Base-by-base conservation (phyloP, 2,329 filamentous ascomycete genomes). In the Neobulgaria alba region DNA sequence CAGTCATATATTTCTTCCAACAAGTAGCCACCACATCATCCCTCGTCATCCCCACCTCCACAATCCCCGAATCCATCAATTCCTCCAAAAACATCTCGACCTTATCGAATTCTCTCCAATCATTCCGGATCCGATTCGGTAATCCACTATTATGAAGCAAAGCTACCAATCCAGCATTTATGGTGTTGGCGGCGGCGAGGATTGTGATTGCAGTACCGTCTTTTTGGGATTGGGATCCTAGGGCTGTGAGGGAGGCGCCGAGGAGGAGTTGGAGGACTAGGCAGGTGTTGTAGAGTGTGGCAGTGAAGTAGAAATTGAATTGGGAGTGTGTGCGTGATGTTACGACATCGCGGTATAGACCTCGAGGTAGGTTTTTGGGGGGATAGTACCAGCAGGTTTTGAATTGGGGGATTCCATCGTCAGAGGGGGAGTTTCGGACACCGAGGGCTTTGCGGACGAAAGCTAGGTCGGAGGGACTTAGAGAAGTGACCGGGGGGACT, bases 121-220 rank as follows among this genome's bases (percentile, higher is more conserved):
- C 47, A 37, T 41, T 48, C 9, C 47, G 20, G 10, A 52, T 26
- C 19, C 49, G 29, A 19, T 18, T 35, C 1, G 49, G 45, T 12
- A 50, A 16, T 10, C 49, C 49, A n/a, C 39, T 45, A 26, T 49
- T 49, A 36, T 52, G 49, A 4, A 49, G 29, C 30, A 52, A 35
- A 8, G 47, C 49, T 4, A 46, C 37, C 15, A 50, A 12, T 7
- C 49, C 49, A 9, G 49, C 49, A 32, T 48, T 52, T 3, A 52
- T 45, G 2, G 49, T 52, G 18, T 49, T 52, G 2, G 45, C 45
- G 10, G 49, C 49, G 2, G 49, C 49, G 3, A 52, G 39, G n/a
- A 52, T 42, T 18, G 47, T 49, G 15, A 50, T 52, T 9, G 42
- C 41, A 3, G 38, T 39, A 10, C 38, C 42, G 18, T 46, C 36